Base-by-base conservation (phyloP, 208 protist genomes). In the Strigomonas culicis region DNA sequence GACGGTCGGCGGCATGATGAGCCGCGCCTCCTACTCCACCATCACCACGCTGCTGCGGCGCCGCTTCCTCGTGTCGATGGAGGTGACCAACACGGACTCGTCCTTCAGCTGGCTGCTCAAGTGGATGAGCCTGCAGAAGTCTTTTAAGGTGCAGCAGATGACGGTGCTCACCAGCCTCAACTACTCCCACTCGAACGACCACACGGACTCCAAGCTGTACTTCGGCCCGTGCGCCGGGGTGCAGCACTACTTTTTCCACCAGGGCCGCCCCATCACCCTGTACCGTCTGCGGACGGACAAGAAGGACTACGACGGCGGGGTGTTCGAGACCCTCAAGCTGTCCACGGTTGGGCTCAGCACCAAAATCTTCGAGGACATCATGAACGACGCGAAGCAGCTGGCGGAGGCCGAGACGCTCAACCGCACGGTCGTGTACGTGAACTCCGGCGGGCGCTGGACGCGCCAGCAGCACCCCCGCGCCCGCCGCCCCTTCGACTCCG, bases 341-440 rank as follows among this genome's bases (percentile, higher is more conserved):
- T 62, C 57, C 36, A 62, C 57, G 13, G 11, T 51, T 22, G 68
- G 89, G 63, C 77, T 96, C 52, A 79, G 72, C 22, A 93, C 91
- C 2, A 60, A 90, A 0, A 59, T 88, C 13, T 75, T 97, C 66
- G 66, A 86, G 63, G 67, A 80, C 28, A 88, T 97, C 24, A 68
- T 96, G 32, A 74, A 84, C 44, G 84, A 86, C 28, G 93, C 93
- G 13, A 74, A 79, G 63, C 25, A 65, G 34, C 66, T 82, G n/a
- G 84, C 78, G 3, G 77, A 77, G 57, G 56, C 79, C 43, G 70
- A 82, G 11, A 89, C 95, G 49, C 84, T 68, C 65, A 80, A 92
- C 55, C 82, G 87, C 49, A 97, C 93, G 22, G 79, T 93, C 30
- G 77, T 97, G 24, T 95, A 95, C 72, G 66, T 85, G 63, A 91